phyloP scores from a whole-genome alignment of 108 stramenopile species.

The Nitzschia inconspicua region DNA sequence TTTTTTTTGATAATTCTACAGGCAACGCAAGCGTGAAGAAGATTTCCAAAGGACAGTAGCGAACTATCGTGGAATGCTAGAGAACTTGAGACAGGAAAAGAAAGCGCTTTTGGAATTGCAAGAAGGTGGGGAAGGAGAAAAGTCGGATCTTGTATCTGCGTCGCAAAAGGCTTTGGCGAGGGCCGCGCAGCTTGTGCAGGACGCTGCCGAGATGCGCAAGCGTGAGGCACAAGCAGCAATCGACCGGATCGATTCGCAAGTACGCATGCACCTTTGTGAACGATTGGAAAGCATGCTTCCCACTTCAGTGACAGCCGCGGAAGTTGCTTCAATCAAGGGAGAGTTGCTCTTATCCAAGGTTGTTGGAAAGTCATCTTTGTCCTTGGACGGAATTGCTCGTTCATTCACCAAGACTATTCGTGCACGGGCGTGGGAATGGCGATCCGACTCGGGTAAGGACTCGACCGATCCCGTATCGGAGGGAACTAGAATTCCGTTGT shows the following conservation, averaged over 20 bases:
- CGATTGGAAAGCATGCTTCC: conserved; percentile 70
- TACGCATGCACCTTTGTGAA: conserved; percentile 49
- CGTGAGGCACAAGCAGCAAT: conserved; percentile 68
- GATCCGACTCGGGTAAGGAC: conserved; percentile 31
- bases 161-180: conserved; percentile 82
- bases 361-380: conserved; percentile 63
- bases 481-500: conserved; percentile 16
- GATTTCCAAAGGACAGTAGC: conserved; percentile 78
- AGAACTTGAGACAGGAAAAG: conserved; percentile 78
- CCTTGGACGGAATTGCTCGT: conserved; percentile 55
- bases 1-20: conserved; percentile 1
- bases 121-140: conserved; percentile 72
- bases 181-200: conserved; percentile 71
- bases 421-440: conserved; percentile 37
- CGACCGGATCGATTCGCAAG: conserved; percentile 58
- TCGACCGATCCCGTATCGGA: conserved; percentile 9
- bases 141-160: conserved; percentile 54
- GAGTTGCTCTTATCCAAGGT: conserved; percentile 74
- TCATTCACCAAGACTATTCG: conserved; percentile 55
- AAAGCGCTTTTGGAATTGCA: conserved; percentile 65
- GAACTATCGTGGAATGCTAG: conserved; percentile 72
- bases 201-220: conserved; percentile 74
- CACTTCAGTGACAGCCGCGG: conserved; percentile 44
- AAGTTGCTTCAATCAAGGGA: conserved; percentile 78
- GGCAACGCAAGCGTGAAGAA: conserved; percentile 84